Evolutionary conservation across 768 basidiomycete genomes (phyloP), one percentile per base, ranked within the genome.

Genomic region (Psilocybe tampanensis): DNA sequence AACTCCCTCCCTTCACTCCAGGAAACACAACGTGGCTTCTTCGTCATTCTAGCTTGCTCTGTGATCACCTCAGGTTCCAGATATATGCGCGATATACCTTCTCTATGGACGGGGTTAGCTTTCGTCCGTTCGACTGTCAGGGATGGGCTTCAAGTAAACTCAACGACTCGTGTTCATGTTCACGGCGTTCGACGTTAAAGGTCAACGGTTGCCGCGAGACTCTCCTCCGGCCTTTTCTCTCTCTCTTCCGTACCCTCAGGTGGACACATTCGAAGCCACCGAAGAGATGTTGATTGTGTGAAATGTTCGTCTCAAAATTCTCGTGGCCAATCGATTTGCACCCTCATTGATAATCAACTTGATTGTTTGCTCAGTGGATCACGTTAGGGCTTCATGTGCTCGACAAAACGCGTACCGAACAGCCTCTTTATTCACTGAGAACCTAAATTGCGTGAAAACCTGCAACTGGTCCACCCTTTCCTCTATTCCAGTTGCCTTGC

Each of bases 321-420:
- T 33, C 47, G 29, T 29, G 26, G 29, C 32, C 47, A 48, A 26
- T 48, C 47, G 19, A 29, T 44, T 53, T 53, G 52, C 41, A 53
- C 52, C 52, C 52, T 53, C 42, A 32, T 53, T 59, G 51, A 53
- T 58, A 21, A 58, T 58, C 51, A 57, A 43, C 15, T 23, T 36
- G 47, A 50, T 52, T 53, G 23, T 32, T 23, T 41, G 36, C 36
- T 39, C 6, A 8, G 47, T 49, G 47, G 36, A 54, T 44, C 42
- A 36, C 44, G 43, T 34, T 12, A 34, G 33, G 23, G 36, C 15
- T 29, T 9, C 34, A 26, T 24, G 47, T 54, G 36, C 52, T 47
- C 58, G 47, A 59, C 42, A 17, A 8, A 44, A 22, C 39, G 42
- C 6, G 12, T n/a, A 6, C 36, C 34, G 55, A 50, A 54, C 52